Evolutionary conservation across 176 grass and related monocot species (phyloP).

Genomic region (Bonia amplexicaulis): DNA sequence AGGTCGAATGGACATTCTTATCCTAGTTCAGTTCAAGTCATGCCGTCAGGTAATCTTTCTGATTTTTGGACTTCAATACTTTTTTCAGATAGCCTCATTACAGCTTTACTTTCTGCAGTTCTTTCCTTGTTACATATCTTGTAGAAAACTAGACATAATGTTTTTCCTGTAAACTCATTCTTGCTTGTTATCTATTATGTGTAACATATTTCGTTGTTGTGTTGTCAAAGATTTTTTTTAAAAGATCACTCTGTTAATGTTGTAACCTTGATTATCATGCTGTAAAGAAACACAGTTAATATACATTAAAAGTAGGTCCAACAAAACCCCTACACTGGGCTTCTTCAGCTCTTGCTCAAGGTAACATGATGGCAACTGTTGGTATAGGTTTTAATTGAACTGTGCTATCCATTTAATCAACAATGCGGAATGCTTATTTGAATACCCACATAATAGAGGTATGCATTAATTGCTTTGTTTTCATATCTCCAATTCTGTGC

Average conservation of each 20-base stretch:
- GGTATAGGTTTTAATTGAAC: neutral
- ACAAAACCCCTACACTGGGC: neutral
- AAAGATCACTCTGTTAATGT: neutral
- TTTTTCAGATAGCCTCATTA: slow-evolving; percentile 5
- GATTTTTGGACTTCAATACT: neutral
- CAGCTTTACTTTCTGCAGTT: neutral
- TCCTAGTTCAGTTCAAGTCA: slow-evolving; percentile 1
- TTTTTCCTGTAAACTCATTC: slow-evolving; percentile 15
- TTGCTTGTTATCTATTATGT: slow-evolving; percentile 19
- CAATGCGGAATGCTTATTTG: neutral
- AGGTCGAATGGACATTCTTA: neutral
- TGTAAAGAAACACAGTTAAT: neutral
- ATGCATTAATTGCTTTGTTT: neutral
- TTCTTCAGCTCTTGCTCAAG: slow-evolving; percentile 6
- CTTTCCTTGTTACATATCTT: neutral
- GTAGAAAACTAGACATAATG: neutral
- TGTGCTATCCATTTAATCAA: neutral
- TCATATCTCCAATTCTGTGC: neutral
- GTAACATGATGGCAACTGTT: neutral
- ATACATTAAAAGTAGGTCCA: neutral
- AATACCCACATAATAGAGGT: neutral
- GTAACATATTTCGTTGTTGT: neutral
- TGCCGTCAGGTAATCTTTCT: slow-evolving; percentile 34
- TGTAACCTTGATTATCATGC: neutral
- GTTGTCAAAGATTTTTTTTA: neutral